phyloP scores from a whole-genome alignment of 129 eudicot genomes.

The Ambrosia trifida region DNA sequence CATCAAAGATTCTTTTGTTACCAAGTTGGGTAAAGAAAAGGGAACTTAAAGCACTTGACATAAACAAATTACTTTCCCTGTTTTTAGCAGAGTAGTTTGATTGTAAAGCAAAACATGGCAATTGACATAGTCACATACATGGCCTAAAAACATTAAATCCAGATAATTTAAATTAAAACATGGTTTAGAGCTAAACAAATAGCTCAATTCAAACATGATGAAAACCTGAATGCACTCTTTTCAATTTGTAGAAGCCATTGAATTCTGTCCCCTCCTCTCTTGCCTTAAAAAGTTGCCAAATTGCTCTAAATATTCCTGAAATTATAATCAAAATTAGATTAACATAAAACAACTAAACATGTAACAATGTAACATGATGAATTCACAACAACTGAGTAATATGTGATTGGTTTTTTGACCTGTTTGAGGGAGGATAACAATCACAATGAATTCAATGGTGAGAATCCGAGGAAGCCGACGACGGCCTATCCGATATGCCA shows the following conservation, averaged over 20 bases:
- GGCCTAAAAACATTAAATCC: slow-evolving; percentile 32
- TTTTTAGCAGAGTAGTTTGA: slow-evolving; percentile 32
- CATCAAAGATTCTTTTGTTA: slow-evolving; percentile 31
- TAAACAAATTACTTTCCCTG: slow-evolving; percentile 28
- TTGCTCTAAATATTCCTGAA: slow-evolving; percentile 25
- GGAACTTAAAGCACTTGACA: background rate
- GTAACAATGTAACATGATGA: background rate
- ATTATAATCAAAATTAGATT: slow-evolving; percentile 9
- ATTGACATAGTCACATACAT: slow-evolving; percentile 23
- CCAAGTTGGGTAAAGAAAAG: slow-evolving; percentile 28
- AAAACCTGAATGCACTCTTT: slow-evolving; percentile 28
- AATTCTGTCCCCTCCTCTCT: slow-evolving; percentile 18
- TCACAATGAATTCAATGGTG: slow-evolving; percentile 70
- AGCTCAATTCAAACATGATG: slow-evolving; percentile 38
- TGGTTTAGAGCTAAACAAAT: slow-evolving; percentile 37
- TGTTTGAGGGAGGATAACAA: slow-evolving; percentile 25
- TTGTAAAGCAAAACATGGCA: slow-evolving; percentile 24
- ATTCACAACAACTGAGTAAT: background rate
- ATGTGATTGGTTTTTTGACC: slow-evolving; percentile 36
- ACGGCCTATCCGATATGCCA: slow-evolving; percentile 87
- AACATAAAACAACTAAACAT: too few species aligned
- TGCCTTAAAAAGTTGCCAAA: slow-evolving; percentile 1
- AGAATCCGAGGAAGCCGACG: slow-evolving; percentile 97
- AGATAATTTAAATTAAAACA: slow-evolving; percentile 31
- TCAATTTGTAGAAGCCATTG: slow-evolving; percentile 23